Base-by-base conservation (phyloP, 768 basidiomycete species). In the Amanita thiersii region DNA sequence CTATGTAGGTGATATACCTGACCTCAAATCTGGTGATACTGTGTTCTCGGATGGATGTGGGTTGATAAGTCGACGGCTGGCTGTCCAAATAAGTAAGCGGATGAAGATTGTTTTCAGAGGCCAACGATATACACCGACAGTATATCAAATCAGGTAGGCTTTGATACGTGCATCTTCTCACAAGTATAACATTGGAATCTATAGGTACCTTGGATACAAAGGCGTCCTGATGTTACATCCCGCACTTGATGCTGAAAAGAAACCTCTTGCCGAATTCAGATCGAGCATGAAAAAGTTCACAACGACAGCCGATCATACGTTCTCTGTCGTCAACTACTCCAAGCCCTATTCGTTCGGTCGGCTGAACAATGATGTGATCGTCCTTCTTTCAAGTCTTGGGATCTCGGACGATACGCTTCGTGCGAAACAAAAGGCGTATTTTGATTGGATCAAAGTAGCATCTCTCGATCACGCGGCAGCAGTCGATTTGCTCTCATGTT, bases 251-350 rank as follows among this genome's bases (percentile, higher is more conserved):
- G 55, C 50, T 18, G 60, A 70, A 34, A 67, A 65, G 40, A 52
- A 61, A 36, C 63, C 69, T 37, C 58, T 73, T 1, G 73, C 70
- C 9, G 65, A 79, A 45, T 82, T 84, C 48, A 69, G 80, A 14
- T 69, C 73, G 44, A 81, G 80, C 55, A 81, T 81, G 76, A 80
- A 75, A 53, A 84, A 84, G 50, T 82, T 84, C 58, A 66, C 58
- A 6, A 70, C 77, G 0, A 74, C 68, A 0, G 49, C 60, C 5
- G 73, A 79, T 45, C 61, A 66, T 30, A 81, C 78, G 1, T 81
- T 83, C 57, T 81, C 81, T 0, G 74, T 82, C 28, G 79, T 83
- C 5, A 76, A 72, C 23, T 65, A 75, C 50, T 81, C 81, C 2
- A 68, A 63, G 37, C 81, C 79, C 1, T 82, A 77, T 40, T 62